Evolutionary conservation across 208 protist genomes (phyloP), one percentile per base, ranked within the genome.

Genomic region (Trypanosoma platydactyli): DNA sequence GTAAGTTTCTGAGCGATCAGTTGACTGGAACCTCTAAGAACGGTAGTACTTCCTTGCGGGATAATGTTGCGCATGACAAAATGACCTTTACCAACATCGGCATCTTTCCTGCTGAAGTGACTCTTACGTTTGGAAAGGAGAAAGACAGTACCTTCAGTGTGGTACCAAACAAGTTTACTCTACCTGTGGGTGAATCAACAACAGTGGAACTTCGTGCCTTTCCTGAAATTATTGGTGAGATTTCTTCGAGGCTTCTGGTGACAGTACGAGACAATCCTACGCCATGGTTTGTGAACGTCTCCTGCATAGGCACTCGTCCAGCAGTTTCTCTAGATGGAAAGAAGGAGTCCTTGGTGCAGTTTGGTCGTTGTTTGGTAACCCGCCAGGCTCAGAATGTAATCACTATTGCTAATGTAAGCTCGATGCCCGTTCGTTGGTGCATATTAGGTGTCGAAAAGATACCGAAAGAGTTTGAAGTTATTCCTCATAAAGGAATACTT

Each of bases 61-160:
- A 68, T 2, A 29, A 2, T 55, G 68, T 50, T 9, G 59, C 60
- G 20, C 51, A 65, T 20, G 74, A 98, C 63, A 85, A 60, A 48
- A 72, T 98, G 33, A 86, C 81, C 13, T 95, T 99, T 67, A 81
- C 91, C 2, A 99, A 99, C 81, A 83, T 76, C 30, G 90, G 92
- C 15, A 80, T 86, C 38, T 82, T 86, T 55, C 76, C 67, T 15
- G 76, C 84, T 15, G 88, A 96, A 41, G 75, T 97, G 48, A 79
- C 78, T 46, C 33, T 97, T 40, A 70, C 56, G 5, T 97, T 97
- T 59, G 55, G 56, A 49, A 89, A 86, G 64, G 89, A 97, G 46
- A 92, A 91, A 71, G 81, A 94, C n/a, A 81, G 67, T 24, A 81
- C 79, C 7, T 99, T 98, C 68, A 54, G 62, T 16, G 81, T 98